Evolutionary conservation across 768 basidiomycete genomes (phyloP).

Genomic region (Candolleomyces eurysporus): DNA sequence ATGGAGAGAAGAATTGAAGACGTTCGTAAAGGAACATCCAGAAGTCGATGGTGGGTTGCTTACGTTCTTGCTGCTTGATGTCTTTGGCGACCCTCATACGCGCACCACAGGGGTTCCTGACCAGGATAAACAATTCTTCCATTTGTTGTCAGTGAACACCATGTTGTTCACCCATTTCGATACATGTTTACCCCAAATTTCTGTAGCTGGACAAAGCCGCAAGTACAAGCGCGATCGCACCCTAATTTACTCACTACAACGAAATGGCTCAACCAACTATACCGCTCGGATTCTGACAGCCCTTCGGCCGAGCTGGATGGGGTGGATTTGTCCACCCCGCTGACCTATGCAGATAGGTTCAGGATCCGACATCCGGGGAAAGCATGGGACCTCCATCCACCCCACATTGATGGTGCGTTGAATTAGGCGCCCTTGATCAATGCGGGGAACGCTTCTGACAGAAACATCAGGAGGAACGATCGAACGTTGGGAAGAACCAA

Average conservation of each 20-base stretch:
- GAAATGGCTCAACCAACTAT: constrained; percentile 65
- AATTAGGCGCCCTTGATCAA: neutral
- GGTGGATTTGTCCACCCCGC: constrained; percentile 58
- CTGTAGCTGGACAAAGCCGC: constrained; percentile 42
- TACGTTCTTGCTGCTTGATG: constrained; percentile 50
- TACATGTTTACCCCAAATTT: neutral
- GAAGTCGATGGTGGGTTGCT: constrained; percentile 49
- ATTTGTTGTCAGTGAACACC: constrained; percentile 51
- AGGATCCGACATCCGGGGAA: constrained; percentile 69
- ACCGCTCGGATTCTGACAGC: constrained; percentile 38
- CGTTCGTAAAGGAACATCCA: constrained; percentile 58
- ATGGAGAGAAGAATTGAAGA: constrained; percentile 58
- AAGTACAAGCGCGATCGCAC: constrained; percentile 69
- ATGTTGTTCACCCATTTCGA: neutral
- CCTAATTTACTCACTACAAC: constrained; percentile 59
- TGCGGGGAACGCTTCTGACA: neutral
- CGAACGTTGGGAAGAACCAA: constrained; percentile 71
- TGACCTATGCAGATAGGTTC: constrained; percentile 73
- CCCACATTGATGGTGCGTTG: constrained; percentile 39
- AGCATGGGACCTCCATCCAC: constrained; percentile 49
- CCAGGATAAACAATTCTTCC: constrained; percentile 69
- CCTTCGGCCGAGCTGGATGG: constrained; percentile 48
- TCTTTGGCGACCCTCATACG: neutral
- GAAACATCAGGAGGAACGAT: constrained; percentile 58
- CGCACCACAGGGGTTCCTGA: constrained; percentile 45